These are phyloP conservation scores for Boletus fagicola DNA, from an alignment of 768 basidiomycete genomes.

Conservation along the genomic window DNA sequence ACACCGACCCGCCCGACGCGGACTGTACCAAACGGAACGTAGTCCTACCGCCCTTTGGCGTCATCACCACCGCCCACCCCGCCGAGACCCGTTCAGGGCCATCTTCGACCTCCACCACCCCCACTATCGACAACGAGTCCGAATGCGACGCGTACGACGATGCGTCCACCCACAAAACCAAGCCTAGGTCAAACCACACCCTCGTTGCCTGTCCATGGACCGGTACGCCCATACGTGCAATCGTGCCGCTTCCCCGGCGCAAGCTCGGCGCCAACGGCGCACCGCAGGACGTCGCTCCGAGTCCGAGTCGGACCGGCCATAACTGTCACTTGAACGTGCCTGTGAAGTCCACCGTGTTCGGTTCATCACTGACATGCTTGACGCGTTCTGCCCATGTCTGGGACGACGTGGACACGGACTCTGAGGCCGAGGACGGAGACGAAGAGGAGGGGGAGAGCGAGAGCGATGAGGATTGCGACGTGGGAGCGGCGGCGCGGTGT, in stretches of 20 bases:
- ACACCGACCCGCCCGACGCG: background rate
- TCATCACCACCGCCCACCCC: background rate
- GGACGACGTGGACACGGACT: background rate
- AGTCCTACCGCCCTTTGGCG: background rate
- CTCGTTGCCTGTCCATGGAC: slow-evolving; percentile 12
- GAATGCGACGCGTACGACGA: slow-evolving; percentile 1
- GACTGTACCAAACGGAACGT: slow-evolving; percentile 4
- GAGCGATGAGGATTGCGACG: background rate
- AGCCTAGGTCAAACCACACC: background rate
- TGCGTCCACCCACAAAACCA: background rate
- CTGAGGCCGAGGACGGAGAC: background rate
- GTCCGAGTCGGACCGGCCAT: background rate
- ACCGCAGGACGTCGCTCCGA: background rate
- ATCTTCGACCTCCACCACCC: background rate
- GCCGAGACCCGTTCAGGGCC: background rate
- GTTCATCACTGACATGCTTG: background rate
- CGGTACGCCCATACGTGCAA: slow-evolving; percentile 25
- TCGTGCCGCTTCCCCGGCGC: slow-evolving; percentile 21
- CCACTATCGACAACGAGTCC: background rate
- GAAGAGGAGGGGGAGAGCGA: background rate
- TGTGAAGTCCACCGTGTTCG: background rate
- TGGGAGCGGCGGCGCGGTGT: background rate
- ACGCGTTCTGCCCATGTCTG: background rate
- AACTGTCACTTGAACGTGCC: background rate
- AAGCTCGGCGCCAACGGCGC: background rate